These are phyloP conservation scores for Mrakia hoshinonis DNA, from an alignment of 768 basidiomycete genomes.

Conservation along the genomic window DNA sequence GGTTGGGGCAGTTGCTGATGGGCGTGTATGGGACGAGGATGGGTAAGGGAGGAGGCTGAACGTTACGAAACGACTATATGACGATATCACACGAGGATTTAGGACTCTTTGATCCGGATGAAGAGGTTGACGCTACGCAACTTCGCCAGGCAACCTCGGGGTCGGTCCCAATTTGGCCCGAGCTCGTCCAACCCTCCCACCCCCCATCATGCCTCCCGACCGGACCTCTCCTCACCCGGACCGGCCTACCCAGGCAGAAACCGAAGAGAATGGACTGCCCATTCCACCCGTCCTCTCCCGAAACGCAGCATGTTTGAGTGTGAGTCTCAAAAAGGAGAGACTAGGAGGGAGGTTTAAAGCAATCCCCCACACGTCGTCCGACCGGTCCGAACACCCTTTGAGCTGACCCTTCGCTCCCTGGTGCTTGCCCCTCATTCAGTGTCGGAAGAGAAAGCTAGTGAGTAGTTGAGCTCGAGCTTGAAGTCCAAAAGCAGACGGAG, in stretches of 20 bases:
- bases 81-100: too few species aligned
- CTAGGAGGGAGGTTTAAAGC: not conserved
- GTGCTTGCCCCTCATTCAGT: not conserved
- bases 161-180: not conserved
- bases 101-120: too few species aligned
- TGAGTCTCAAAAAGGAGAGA: not conserved
- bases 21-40: conserved; percentile 13
- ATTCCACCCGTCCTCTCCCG: not conserved
- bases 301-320: not conserved
- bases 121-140: too few species aligned
- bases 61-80: too few species aligned
- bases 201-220: not conserved
- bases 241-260: not conserved
- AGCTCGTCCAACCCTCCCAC: not conserved
- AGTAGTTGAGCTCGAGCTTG: not conserved
- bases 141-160: not conserved
- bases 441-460: conserved; percentile 6
- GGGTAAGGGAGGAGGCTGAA: conserved; percentile 1
- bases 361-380: not conserved
- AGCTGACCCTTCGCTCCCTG: not conserved
- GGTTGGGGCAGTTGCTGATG: conserved; percentile 3
- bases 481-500: not conserved
- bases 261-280: not conserved
- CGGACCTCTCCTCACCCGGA: not conserved
- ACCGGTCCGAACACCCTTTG: not conserved